Conservation (phyloP, 441 rosid genomes). For the Flueggea neowawraea region DNA sequence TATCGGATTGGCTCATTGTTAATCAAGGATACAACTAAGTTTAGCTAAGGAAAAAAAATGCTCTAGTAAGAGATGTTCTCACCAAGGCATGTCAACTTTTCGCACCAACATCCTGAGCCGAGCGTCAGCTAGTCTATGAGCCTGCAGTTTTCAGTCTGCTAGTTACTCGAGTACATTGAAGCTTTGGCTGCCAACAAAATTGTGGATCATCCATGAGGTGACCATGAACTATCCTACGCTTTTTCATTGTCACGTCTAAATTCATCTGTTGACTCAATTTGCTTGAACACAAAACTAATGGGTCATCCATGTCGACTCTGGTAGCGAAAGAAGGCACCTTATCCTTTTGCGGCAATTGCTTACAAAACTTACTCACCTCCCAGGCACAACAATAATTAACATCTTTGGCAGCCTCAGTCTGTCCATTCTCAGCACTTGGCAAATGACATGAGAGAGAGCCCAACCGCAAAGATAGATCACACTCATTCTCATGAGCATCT, state of each 20-base stretch:
- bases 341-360: slow-evolving; percentile 14
- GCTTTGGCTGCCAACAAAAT: slow-evolving; percentile 33
- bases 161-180: slow-evolving; percentile 21
- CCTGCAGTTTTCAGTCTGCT: slow-evolving; percentile 27
- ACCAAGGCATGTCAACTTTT: slow-evolving; percentile 16
- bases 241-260: slow-evolving; percentile 22
- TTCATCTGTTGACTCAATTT: slow-evolving; percentile 13
- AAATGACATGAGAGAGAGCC: slow-evolving; percentile 44
- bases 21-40: slow-evolving; percentile 6
- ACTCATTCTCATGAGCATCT: slow-evolving; percentile 26
- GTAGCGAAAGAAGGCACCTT: slow-evolving; percentile 16
- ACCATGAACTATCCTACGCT: slow-evolving; percentile 32
- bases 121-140: slow-evolving; percentile 12
- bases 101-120: slow-evolving; percentile 21
- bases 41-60: slow-evolving; percentile 7
- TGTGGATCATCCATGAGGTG: slow-evolving; percentile 24
- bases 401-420: slow-evolving; percentile 15
- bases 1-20: slow-evolving; percentile 15
- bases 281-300: slow-evolving; percentile 17
- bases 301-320: slow-evolving; percentile 10
- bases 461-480: slow-evolving; percentile 74
- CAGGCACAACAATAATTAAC: slow-evolving; percentile 18
- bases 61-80: slow-evolving; percentile 17
- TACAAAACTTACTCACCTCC: slow-evolving; percentile 25
- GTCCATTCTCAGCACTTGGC: slow-evolving; percentile 6